Evolutionary conservation across 306 rosid species (phyloP).

Genomic region (Cucumis cinereus): DNA sequence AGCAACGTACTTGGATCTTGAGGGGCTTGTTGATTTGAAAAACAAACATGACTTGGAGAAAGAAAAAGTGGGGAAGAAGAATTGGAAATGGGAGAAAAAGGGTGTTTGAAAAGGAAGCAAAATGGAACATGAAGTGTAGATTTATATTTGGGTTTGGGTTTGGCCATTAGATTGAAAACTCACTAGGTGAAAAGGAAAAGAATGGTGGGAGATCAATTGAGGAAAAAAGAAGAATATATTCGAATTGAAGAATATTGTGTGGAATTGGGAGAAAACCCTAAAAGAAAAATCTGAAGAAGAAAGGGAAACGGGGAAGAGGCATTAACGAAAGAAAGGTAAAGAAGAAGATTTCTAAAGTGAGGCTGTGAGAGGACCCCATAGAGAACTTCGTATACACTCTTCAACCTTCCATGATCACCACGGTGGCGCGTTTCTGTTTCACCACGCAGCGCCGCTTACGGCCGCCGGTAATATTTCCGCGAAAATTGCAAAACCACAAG

Average conservation of each 20-base stretch:
- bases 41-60: slow-evolving; percentile 9
- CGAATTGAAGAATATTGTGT: slow-evolving; percentile 15
- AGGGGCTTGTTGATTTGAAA: slow-evolving; percentile 2
- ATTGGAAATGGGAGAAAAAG: neutral
- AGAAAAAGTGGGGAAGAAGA: neutral
- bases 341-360: neutral
- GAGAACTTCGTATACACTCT: neutral
- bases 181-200: slow-evolving; percentile 14
- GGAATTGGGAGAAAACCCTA: slow-evolving; percentile 3
- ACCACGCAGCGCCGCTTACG: neutral
- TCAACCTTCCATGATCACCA: neutral
- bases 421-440: neutral
- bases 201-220: slow-evolving; percentile 16
- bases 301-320: neutral
- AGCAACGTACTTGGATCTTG: slow-evolving; percentile 11
- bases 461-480: neutral
- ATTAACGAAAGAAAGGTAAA: neutral
- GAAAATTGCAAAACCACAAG: neutral
- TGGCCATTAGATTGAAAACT: neutral
- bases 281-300: neutral
- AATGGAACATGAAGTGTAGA: neutral
- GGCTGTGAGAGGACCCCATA: neutral
- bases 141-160: neutral
- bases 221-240: slow-evolving; percentile 35
- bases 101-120: neutral